phyloP scores from a whole-genome alignment of 306 rosid genomes.

The Trichosanthes truncata region DNA sequence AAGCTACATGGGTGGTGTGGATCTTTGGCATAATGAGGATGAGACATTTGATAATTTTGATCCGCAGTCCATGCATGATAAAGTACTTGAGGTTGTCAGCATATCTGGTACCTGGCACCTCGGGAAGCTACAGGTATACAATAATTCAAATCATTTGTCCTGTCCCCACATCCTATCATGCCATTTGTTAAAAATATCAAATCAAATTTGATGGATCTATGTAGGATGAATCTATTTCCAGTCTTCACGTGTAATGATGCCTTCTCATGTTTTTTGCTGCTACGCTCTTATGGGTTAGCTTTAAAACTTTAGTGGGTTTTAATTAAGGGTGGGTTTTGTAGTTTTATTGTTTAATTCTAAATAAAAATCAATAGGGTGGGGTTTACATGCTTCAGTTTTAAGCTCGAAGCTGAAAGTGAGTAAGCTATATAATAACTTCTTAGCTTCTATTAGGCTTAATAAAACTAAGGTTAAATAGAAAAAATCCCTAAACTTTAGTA shows the following conservation, averaged over 20 bases:
- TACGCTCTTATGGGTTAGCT: not conserved
- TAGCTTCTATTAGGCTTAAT: not conserved
- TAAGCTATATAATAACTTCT: not conserved
- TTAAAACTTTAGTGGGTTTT: not conserved
- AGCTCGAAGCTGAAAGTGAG: not conserved
- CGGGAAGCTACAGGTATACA: slow-evolving; percentile 86
- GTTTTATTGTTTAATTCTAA: not conserved
- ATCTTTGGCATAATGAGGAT: slow-evolving; percentile 98
- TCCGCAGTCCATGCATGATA: slow-evolving; percentile 98
- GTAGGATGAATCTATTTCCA: not conserved
- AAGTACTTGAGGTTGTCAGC: slow-evolving; percentile 90
- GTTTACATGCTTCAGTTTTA: not conserved
- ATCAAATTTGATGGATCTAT: not conserved
- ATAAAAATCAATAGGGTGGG: not conserved
- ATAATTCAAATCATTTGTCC: not conserved
- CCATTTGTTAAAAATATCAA: not conserved
- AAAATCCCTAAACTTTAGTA: not conserved
- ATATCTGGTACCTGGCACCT: slow-evolving; percentile 99
- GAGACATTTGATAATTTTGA: slow-evolving; percentile 85
- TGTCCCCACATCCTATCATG: not conserved
- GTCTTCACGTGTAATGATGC: not conserved
- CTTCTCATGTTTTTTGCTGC: not conserved
- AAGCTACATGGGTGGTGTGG: slow-evolving; percentile 99
- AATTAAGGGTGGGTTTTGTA: not conserved
- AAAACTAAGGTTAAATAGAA: not conserved